Evolutionary conservation across 1,284 basidiomycete genomes (phyloP), one percentile per base, ranked within the genome.

Genomic region (Cryptococcus jaspeensis): DNA sequence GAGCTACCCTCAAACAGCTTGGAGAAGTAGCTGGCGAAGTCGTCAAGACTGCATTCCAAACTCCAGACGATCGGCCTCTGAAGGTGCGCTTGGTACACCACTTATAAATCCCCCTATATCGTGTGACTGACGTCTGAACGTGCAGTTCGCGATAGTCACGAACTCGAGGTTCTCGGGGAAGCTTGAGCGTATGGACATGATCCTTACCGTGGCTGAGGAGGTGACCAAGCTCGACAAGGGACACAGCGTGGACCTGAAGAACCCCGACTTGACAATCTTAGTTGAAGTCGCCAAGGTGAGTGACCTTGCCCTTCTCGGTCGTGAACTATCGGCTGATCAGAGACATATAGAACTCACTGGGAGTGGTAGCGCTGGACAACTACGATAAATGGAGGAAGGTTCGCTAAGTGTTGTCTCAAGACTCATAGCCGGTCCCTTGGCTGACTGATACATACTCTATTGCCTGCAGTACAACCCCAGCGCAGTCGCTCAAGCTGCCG

Each of bases 301-400:
- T 55, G 12, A 1, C 6, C 15, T 15, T 22, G 18, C 20, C 15
- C 28, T 9, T 32, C 9, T 32, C 28, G 28, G 4, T 32, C 5
- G 9, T 32, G 9, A 32, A 4, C 9, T 5, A 9, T 32, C 28
- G 20, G 1, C 15, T 22, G 22, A 41, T 51, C 18, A 48, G 5
- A 32, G 28, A 20, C 20, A n/a, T 4, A 11, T 43, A 75, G 72
- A 69, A 65, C 32, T 38, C 55, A 3, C 37, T 73, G 0, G 73
- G 73, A 13, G 55, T 74, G 35, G 62, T 62, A n/a, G 68, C 74
- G 2, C 61, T 74, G 20, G 53, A 67, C 32, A 58, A 74, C 53
- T 75, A 69, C 50, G 69, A 69, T 15, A 53, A 61, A n/a, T 74
- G 64, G 62, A 68, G 67, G 37, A 71, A 70, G 56, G 71, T 74